These are phyloP conservation scores for Fusarium staphyleae DNA, from an alignment of 2,329 filamentous ascomycete species.

Conservation along the genomic window DNA sequence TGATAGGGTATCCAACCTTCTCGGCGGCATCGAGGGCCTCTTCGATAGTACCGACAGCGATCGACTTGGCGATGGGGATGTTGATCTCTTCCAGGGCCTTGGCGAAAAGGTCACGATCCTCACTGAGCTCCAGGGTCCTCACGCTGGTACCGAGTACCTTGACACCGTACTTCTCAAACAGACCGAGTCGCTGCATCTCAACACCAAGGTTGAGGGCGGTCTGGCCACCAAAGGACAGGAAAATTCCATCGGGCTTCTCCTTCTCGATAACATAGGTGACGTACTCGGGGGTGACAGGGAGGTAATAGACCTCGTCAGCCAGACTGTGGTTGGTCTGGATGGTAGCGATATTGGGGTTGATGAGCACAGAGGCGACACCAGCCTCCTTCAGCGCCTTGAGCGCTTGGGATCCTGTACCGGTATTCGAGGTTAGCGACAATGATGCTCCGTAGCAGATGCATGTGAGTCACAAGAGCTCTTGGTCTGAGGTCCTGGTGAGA, in stretches of 20 bases:
- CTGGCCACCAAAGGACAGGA: constrained; percentile 96
- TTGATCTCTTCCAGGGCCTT: constrained; percentile 97
- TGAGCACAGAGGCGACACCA: constrained; percentile 86
- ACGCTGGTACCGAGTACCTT: constrained; percentile 96
- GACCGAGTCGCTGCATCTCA: constrained; percentile 93
- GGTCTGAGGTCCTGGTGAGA: constrained; percentile 10
- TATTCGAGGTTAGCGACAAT: constrained; percentile 29
- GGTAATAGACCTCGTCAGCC: constrained; percentile 97
- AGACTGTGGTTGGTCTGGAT: constrained; percentile 97
- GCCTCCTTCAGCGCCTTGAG: constrained; percentile 97
- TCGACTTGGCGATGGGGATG: constrained; percentile 96
- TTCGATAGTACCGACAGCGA: constrained; percentile 89
- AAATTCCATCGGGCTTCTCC: constrained; percentile 94
- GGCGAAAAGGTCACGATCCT: constrained; percentile 95
- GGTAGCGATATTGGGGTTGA: constrained; percentile 98
- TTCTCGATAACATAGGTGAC: constrained; percentile 97
- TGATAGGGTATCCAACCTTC: constrained; percentile 93
- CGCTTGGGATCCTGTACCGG: constrained; percentile 80
- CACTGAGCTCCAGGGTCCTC: constrained; percentile 90
- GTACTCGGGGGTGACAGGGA: constrained; percentile 97
- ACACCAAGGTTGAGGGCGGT: constrained; percentile 97
- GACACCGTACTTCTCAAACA: constrained; percentile 94
- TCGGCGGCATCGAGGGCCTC: constrained; percentile 89
- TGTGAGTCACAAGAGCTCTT: constrained; percentile 25
- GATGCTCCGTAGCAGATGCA: constrained; percentile 6